Conservation (phyloP, 805 yeast genomes). For the Candida awuae region DNA sequence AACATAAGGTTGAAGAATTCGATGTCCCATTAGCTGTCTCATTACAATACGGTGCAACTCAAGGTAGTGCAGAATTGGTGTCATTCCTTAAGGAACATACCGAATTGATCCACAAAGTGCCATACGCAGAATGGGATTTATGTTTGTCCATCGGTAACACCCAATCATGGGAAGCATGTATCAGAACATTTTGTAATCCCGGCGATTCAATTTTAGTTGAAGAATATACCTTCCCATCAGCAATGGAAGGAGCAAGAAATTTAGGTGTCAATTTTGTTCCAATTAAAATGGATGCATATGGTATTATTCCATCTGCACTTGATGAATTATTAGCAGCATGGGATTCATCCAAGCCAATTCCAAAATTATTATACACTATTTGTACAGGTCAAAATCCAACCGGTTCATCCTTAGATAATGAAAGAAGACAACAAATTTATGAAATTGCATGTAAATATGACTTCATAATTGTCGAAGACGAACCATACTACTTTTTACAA, state of each 20-base stretch:
- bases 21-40: constrained; percentile 75
- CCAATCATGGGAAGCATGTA: constrained; percentile 80
- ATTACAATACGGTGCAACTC: constrained; percentile 86
- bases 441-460: constrained; percentile 78
- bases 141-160: constrained; percentile 80
- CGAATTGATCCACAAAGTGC: constrained; percentile 39
- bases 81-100: constrained; percentile 73
- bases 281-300: constrained; percentile 55
- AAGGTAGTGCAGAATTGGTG: constrained; percentile 68
- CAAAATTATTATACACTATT: constrained; percentile 82
- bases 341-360: constrained; percentile 51
- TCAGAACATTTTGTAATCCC: constrained; percentile 48
- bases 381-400: constrained; percentile 98
- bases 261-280: constrained; percentile 58
- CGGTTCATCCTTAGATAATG: constrained; percentile 71
- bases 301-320: constrained; percentile 53
- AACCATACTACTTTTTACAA: constrained; percentile 94
- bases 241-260: constrained; percentile 60
- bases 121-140: constrained; percentile 66
- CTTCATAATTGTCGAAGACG: constrained; percentile 84
- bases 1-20: constrained; percentile 37
- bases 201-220: constrained; percentile 70
- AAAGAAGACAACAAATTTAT: constrained; percentile 73
- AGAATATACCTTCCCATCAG: constrained; percentile 68
- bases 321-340: constrained; percentile 50